Base-by-base conservation (phyloP, 2,329 filamentous ascomycete genomes). In the Elsinoe fawcettii region DNA sequence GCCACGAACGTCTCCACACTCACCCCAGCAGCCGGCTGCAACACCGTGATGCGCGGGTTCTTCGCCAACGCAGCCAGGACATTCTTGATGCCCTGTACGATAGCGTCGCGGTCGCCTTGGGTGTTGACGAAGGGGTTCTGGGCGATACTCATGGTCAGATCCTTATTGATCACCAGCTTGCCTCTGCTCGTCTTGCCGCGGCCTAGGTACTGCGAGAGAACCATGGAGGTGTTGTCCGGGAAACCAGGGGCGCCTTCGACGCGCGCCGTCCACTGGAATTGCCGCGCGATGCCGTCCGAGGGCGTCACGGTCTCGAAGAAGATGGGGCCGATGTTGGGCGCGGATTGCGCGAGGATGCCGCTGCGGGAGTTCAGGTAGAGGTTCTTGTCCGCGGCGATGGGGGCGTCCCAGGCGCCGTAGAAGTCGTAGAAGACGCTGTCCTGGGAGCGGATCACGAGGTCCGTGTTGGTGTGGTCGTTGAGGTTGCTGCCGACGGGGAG, bases 211-310 rank as follows among this genome's bases (percentile, higher is more conserved):
- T 76, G 73, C 39, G 69, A 72, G 59, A 75, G 72, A 23, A 71
- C 72, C 62, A 76, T 70, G n/a, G 68, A 66, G 23, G 63, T 62
- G 43, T 69, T 71, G 61, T 71, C 68, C 34, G 67, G 69, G 39
- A 68, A 66, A 55, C 74, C 76, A 43, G 77, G 73, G 41, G 78
- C 77, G 27, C 76, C 79, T 61, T 86, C 83, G 20, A 85, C 82
- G 61, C 84, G 78, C 41, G 82, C 78, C 5, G 83, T 86, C 75
- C 81, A 87, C 66, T 87, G 84, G 16, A 86, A 71, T 63, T 85
- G 80, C 44, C 84, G 77, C 6, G 79, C 77, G 57, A 83, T 78
- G 22, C 82, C 82, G 62, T 88, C 84, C 4, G 70, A 66, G 20
- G 74, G 74, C 57, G 69, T 69, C 64, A 85, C 77, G 60, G 82